Evolutionary conservation across 192 early-diverging fungal species (phyloP).

Genomic region (Backusella luteola): DNA sequence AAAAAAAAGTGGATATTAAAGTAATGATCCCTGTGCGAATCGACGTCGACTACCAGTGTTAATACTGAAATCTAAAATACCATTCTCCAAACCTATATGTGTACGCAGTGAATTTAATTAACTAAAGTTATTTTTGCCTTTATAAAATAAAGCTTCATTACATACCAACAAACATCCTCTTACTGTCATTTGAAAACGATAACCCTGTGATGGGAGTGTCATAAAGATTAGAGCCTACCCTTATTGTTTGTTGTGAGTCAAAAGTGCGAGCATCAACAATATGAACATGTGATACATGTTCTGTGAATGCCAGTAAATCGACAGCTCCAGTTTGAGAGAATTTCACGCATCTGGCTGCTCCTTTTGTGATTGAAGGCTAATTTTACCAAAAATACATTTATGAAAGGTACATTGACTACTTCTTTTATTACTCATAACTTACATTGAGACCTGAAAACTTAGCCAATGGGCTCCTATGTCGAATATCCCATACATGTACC

Average conservation of each 20-base stretch:
- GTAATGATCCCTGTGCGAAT: slow-evolving; percentile 76
- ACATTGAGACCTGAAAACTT: slow-evolving; percentile 73
- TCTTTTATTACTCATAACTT: slow-evolving; percentile 3
- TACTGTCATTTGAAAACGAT: slow-evolving; percentile 79
- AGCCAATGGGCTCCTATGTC: slow-evolving; percentile 73
- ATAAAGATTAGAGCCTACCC: slow-evolving; percentile 59
- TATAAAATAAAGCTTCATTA: neutral
- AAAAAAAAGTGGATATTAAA: slow-evolving; percentile 43
- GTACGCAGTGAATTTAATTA: neutral
- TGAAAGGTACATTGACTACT: neutral
- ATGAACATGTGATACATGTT: slow-evolving; percentile 86
- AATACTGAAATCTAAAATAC: slow-evolving; percentile 80
- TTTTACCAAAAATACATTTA: neutral
- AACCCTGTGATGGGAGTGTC: slow-evolving; percentile 90
- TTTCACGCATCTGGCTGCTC: slow-evolving; percentile 82
- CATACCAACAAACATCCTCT: slow-evolving; percentile 86
- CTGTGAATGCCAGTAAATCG: slow-evolving; percentile 82
- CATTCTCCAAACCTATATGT: slow-evolving; percentile 69
- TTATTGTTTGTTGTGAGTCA: slow-evolving; percentile 75
- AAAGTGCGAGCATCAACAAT: slow-evolving; percentile 91
- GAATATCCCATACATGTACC: slow-evolving; percentile 91
- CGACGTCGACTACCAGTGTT: slow-evolving; percentile 76
- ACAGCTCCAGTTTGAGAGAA: slow-evolving; percentile 87
- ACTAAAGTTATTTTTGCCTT: neutral
- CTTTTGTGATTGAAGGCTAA: slow-evolving; percentile 66